Base-by-base conservation (phyloP, 2,329 filamentous ascomycete genomes). In the Penicillium verrucosum region DNA sequence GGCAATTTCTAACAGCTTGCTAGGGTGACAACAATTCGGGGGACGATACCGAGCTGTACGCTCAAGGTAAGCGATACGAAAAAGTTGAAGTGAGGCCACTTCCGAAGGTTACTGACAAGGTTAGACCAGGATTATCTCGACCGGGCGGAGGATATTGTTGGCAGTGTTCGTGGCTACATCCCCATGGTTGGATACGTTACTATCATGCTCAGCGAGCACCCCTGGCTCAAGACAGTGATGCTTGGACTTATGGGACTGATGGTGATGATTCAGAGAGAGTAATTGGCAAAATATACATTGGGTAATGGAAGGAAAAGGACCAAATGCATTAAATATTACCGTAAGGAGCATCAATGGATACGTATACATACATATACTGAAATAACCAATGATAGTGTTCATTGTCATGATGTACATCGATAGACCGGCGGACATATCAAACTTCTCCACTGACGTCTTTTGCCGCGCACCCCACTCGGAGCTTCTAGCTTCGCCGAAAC, bases 161-260 rank as follows among this genome's bases (percentile, higher is more conserved):
- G 94, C 44, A 96, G 89, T 65, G 94, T 97, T 7, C 81, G 94
- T 11, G 94, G 85, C 37, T 99, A 95, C 73, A 87, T 97, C 56
- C 94, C 94, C 0, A 95, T 94, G 68, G 92, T 97, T 14, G 94
- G 94, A 64, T 97, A 97, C 71, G 92, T 97, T 44, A 99, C 94
- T 1, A 99, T 99, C 66, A 80, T 97, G 75, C 80, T 99, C 60
- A 94, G 90, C 61, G 94, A 99, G 74, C 88, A 99, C 72, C 94
- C 94, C 6, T 97, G 93, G 93, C 75, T 97, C 67, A 99, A 99
- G 84, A 95, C 90, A 42, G 93, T 87, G 27, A 90, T 97, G 87
- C 75, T 99, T 69, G 93, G 90, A 1, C 83, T 97, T 49, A 99
- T 99, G 94, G 94, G 93, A 1, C 73, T 97, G 67, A 86, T 96